These are phyloP conservation scores for Sugiyamaella neomexicana DNA, from an alignment of 1,139 yeast genomes.

Conservation along the genomic window DNA sequence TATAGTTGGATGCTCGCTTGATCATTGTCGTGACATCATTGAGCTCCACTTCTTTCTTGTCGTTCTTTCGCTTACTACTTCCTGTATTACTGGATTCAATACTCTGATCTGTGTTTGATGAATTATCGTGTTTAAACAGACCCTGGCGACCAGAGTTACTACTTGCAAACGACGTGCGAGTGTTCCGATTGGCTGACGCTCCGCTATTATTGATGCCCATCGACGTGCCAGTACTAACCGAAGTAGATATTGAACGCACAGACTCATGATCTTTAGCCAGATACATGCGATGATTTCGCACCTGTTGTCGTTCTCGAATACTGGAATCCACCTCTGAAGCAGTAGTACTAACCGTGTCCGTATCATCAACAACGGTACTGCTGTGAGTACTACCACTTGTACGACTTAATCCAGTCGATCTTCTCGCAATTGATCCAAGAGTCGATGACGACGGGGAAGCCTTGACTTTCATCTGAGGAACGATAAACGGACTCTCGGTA, in stretches of 20 bases:
- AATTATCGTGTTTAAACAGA: conserved; percentile 18
- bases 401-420: background rate
- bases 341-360: conserved; percentile 7
- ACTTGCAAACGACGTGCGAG: conserved; percentile 17
- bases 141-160: conserved; percentile 2
- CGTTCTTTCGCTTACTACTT: conserved; percentile 12
- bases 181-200: conserved; percentile 2
- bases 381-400: conserved; percentile 1
- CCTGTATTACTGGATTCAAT: conserved; percentile 8
- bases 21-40: conserved; percentile 60
- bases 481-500: conserved; percentile 31
- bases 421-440: background rate
- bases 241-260: conserved; percentile 19
- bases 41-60: conserved; percentile 32
- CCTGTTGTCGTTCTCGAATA: background rate
- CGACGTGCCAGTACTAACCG: conserved; percentile 14
- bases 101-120: conserved; percentile 14
- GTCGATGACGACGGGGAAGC: conserved; percentile 2
- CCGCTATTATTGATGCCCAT: conserved; percentile 1
- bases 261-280: conserved; percentile 19
- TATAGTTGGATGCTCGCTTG: conserved; percentile 62
- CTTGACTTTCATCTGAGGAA: background rate
- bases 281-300: conserved; percentile 6
- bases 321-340: conserved; percentile 14
- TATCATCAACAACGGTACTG: conserved; percentile 18